Base-by-base conservation (phyloP, 225 moss, liverwort and hornwort genomes). In the Thuidium tamariscinum region DNA sequence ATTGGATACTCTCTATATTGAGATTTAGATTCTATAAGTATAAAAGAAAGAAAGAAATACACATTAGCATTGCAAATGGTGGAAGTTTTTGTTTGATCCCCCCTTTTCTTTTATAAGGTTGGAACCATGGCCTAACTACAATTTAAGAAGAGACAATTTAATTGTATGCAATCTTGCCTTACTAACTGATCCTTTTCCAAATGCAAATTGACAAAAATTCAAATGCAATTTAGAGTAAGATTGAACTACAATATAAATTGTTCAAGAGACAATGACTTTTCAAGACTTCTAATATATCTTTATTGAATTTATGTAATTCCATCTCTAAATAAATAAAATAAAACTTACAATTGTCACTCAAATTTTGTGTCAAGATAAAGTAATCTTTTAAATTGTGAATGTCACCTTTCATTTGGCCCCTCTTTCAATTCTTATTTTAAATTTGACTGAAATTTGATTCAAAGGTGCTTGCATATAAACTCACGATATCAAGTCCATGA, bases 181-280 rank as follows among this genome's bases (percentile, higher is more conserved):
- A 3, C 2, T n/a, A 5, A 36, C 25, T 23, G 23, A 14, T 0
- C 11, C 8, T 3, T 2, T 4, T 7, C 3, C n/a, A 10, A 44
- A 44, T 46, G 16, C 29, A 27, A 49, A 13, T 48, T 20, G 12
- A 20, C 17, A 7, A 34, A 49, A 51, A 21, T 51, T 20, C 20
- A 32, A 51, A 20, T 74, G 4, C 3, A 51, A 11, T 21, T 20
- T 34, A 21, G 7, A 34, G 13, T 51, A 21, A 1, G 32, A 11
- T 3, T 7, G 32, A 32, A 12, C 2, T 34, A 13, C 2, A 3
- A n/a, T n/a, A n/a, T n/a, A n/a, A n/a, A n/a, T n/a, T n/a, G 3
- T 13, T 54, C 2, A n/a, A 75, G 18, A 52, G 6, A 5, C 52
- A 16, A 8, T 0, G 2, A 29, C 10, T 18, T 73, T 32, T 46